phyloP scores from a whole-genome alignment of 1,284 basidiomycete genomes.

The Ceraceosorus guamensis region DNA sequence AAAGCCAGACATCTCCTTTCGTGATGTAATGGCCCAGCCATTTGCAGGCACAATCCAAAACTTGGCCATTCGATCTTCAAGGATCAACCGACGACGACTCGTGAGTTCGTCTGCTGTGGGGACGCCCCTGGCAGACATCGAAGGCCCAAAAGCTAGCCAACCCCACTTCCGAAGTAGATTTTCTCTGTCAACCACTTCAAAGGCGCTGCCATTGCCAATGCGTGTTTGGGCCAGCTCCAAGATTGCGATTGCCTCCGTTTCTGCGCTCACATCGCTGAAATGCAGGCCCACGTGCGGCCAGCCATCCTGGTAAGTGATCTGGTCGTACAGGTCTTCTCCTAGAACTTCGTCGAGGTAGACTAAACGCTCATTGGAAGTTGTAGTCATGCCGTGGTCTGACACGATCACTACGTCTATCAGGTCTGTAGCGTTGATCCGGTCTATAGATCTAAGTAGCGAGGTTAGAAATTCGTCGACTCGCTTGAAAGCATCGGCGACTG shows the following conservation, averaged over 20 bases:
- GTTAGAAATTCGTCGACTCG: constrained; percentile 69
- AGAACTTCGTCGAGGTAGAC: constrained; percentile 77
- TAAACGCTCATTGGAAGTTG: constrained; percentile 66
- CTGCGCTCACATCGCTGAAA: constrained; percentile 8
- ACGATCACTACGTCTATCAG: constrained; percentile 84
- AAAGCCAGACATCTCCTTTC: constrained; percentile 38
- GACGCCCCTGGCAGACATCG: too few relatives aligned
- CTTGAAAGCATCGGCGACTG: constrained; percentile 55
- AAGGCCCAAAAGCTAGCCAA: too few relatives aligned
- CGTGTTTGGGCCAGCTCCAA: background rate
- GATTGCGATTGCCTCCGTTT: background rate
- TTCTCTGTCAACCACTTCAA: constrained; percentile 3
- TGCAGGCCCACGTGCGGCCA: constrained; percentile 51
- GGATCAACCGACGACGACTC: background rate
- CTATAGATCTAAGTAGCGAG: constrained; percentile 60
- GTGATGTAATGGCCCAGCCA: constrained; percentile 12
- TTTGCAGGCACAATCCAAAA: constrained; percentile 10
- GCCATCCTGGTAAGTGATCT: constrained; percentile 62
- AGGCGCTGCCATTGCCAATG: constrained; percentile 6
- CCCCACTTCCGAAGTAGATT: constrained; percentile 11
- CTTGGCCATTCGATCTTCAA: constrained; percentile 6
- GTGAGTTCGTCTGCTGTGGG: too few relatives aligned
- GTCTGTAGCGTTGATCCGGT: constrained; percentile 65
- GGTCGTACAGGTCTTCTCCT: constrained; percentile 59
- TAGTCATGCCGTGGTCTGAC: constrained; percentile 87